Base-by-base conservation (phyloP, 2,329 filamentous ascomycete genomes). In the Penicillium sp. region DNA sequence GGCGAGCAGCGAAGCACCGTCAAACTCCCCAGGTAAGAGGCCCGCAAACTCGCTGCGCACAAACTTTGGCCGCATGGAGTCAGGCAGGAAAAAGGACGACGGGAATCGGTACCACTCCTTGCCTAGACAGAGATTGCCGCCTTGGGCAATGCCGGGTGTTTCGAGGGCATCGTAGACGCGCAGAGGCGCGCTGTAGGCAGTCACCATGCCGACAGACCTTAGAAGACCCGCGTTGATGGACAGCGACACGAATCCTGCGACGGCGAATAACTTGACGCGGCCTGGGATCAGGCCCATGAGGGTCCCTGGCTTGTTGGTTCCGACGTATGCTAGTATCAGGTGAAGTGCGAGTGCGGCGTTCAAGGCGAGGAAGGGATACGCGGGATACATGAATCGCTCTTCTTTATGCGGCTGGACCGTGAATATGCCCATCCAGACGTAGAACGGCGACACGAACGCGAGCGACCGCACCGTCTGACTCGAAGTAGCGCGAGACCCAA, bases 41-140 rank as follows among this genome's bases (percentile, higher is more conserved):
- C 94, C 94, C 8, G 83, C 82, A 71, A 99, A 99, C 62, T 94
- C 91, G 64, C 90, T 96, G 62, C 88, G 90, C 64, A 99, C 79
- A 67, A 97, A 99, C 64, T 94, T 96, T 64, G 90, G 88, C 62
- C 84, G 87, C 78, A 94, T 89, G 50, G 84, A 83, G n/a, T 86
- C 79, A 0, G 94, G 93, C 3, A 99, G 79, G 69, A 94, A 91
- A 76, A 91, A 97, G 0, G 92, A 95, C 0, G 89, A 93, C 1
- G 94, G 93, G 69, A 97, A 97, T 35, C 94, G 89, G 72, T 99
- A 97, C 94, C 94, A 99, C 70, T 99, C 94, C 70, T 97, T 99
- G 26, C 90, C 91, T 40, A 96, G 83, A 71, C 94, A 99, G 2
- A 99, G 84, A 18, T 80, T 85, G 61, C 90, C 87, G 16, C 86